Base-by-base conservation (phyloP, 257 asterid genomes). In the Primulina huaijiensis region DNA sequence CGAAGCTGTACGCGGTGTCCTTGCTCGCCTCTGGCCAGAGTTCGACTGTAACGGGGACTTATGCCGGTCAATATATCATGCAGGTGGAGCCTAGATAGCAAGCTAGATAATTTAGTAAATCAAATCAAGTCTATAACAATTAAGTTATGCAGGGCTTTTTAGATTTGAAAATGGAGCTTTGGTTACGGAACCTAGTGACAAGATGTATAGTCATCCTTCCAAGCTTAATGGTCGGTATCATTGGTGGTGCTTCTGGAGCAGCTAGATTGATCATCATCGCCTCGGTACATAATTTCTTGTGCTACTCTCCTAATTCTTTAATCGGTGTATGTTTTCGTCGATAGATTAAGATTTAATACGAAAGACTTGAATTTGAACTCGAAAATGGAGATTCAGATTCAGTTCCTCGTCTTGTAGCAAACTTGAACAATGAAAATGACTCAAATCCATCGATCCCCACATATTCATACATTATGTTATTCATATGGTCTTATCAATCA, bases 1-100 rank as follows among this genome's bases (percentile, higher is more conserved):
- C 73, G 19, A 76, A 65, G 61, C 7, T 76, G 14, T 76, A 64
- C 65, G 80, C 72, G 7, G 34, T 76, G 31, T 56, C 80, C 25
- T 75, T 75, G 29, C 34, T 76, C 27, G 80, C 80, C 43, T 76
- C 79, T 7, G 76, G 79, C 4, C 79, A 76, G 56, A 76, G 79
- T 43, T 76, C 80, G 7, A 76, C 80, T 8, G 64, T 76, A 1
- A 76, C 76, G 6, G 79, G 79, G 20, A 76, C 76, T 7, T 76
- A 76, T 34, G 80, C 76, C 1, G 76, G 76, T 2, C 80, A 76
- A 65, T 70, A 76, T 16, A 65, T 76, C 6, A 76, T 70, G 79
- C 72, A 76, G 75, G 79, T 75, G 30, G 30, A 27, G 30, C 30
- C 30, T 27, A 8, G 50, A 11, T 1, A 58, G 31, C 30, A 21